A percentile compares a stretch with the other conserved stretches of the same genome.
phyloP scores from a whole-genome alignment of 106 monocot genomes.

The Dendrobium officinale region DNA sequence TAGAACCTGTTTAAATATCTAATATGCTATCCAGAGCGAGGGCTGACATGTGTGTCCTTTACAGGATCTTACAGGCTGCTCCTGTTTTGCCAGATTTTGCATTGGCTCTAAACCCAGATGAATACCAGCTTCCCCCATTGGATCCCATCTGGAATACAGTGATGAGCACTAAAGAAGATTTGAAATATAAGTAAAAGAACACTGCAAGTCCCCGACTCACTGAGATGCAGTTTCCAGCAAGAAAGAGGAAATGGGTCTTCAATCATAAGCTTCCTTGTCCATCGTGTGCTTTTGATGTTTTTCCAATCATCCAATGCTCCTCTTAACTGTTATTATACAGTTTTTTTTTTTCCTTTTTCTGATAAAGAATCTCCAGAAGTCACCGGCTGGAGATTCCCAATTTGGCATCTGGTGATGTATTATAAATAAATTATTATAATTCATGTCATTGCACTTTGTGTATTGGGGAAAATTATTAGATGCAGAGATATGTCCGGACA shows the following conservation, averaged over 20 bases:
- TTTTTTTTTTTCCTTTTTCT: not conserved
- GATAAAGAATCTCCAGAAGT: not conserved
- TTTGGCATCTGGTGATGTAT: not conserved
- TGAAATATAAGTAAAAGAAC: not conserved
- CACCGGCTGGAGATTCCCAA: not conserved
- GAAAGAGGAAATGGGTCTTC: not conserved
- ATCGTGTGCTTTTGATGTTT: not conserved
- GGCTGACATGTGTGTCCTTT: not conserved
- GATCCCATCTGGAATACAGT: constrained; percentile 45
- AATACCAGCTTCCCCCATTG: constrained; percentile 59
- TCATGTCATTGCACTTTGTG: not conserved
- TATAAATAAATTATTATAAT: constrained; percentile 1
- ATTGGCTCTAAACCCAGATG: constrained; percentile 56
- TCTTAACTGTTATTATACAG: not conserved
- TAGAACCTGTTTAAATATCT: not conserved
- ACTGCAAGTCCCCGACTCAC: not conserved
- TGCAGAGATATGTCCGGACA: no score
- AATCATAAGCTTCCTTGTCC: not conserved
- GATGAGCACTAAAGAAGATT: not conserved
- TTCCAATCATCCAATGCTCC: not conserved
- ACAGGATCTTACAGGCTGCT: constrained; percentile 44
- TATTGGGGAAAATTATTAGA: no score
- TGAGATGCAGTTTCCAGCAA: constrained; percentile 1
- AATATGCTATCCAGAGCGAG: not conserved
- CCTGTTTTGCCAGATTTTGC: constrained; percentile 45